A percentile compares a stretch with the other conserved stretches of the same genome.
These are phyloP conservation scores for Terfezia claveryi DNA, from an alignment of 495 filamentous ascomycete species.

Conservation along the genomic window DNA sequence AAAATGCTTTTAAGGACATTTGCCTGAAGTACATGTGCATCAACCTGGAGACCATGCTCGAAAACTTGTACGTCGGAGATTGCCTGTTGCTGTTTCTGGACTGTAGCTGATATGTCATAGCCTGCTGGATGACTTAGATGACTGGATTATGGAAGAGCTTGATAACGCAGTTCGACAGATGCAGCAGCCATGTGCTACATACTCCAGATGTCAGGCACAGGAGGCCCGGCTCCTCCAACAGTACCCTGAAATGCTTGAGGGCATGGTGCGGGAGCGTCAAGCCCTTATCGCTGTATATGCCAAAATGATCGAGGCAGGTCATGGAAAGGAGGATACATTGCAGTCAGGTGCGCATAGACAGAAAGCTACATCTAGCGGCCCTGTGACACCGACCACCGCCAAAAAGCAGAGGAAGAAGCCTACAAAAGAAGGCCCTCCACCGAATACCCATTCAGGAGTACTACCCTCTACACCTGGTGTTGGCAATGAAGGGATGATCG, in stretches of 20 bases:
- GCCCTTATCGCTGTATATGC: constrained; percentile 26
- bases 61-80: constrained; percentile 41
- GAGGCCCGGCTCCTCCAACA: constrained; percentile 46
- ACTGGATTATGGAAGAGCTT: constrained; percentile 55
- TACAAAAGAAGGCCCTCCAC: no score
- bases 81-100: not conserved
- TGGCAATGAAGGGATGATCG: no score
- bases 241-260: constrained; percentile 37
- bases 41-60: constrained; percentile 70
- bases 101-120: constrained; percentile 18
- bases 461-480: no score
- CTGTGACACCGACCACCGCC: no score
- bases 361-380: no score
- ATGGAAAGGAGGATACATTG: no score
- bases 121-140: constrained; percentile 65
- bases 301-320: not conserved
- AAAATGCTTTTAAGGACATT: constrained; percentile 70
- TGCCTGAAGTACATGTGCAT: constrained; percentile 79
- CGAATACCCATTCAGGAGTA: no score
- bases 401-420: no score
- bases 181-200: constrained; percentile 50
- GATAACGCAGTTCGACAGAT: constrained; percentile 61
- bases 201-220: constrained; percentile 50
- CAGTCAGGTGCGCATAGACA: no score
- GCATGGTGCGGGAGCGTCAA: constrained; percentile 30